phyloP scores from a whole-genome alignment of 1,284 basidiomycete species.

The Austroboletus novae-zelandiae region DNA sequence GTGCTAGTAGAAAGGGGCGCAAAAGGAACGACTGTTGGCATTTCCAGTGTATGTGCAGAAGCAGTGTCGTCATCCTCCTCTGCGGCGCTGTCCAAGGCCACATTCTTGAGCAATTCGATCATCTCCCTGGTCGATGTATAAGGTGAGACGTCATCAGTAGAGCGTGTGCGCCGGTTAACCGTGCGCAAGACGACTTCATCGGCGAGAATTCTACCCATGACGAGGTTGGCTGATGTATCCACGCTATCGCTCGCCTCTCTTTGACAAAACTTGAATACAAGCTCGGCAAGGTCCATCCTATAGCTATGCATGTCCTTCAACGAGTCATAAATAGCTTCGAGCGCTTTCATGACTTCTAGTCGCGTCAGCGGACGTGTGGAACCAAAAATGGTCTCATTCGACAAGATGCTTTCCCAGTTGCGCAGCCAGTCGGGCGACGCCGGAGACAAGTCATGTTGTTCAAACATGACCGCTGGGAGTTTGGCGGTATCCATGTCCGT shows the following conservation, averaged over 20 bases:
- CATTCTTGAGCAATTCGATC: conserved; percentile 40
- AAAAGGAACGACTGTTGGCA: conserved; percentile 35
- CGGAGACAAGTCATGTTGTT: conserved; percentile 64
- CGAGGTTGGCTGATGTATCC: conserved; percentile 40
- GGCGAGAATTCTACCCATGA: conserved; percentile 61
- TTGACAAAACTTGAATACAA: conserved; percentile 56
- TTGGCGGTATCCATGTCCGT: conserved; percentile 60
- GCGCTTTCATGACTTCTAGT: conserved; percentile 49
- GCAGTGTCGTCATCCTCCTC: conserved; percentile 43
- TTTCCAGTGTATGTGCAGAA: conserved; percentile 37
- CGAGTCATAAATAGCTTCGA: conserved; percentile 57
- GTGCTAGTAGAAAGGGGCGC: conserved; percentile 32
- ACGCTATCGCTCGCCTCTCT: conserved; percentile 34
- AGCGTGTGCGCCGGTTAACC: conserved; percentile 36
- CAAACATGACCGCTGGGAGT: conserved; percentile 56
- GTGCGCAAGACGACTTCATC: conserved; percentile 57
- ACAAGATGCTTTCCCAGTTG: conserved; percentile 59
- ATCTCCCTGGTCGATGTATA: conserved; percentile 29
- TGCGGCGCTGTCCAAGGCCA: conserved; percentile 37
- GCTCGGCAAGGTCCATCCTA: conserved; percentile 55
- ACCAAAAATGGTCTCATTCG: conserved; percentile 48
- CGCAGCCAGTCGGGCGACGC: conserved; percentile 66
- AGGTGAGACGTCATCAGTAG: conserved; percentile 17
- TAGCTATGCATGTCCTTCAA: conserved; percentile 68
- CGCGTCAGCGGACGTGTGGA: conserved; percentile 53